phyloP scores from a whole-genome alignment of 768 basidiomycete genomes.

The Leccinum uliginosum region DNA sequence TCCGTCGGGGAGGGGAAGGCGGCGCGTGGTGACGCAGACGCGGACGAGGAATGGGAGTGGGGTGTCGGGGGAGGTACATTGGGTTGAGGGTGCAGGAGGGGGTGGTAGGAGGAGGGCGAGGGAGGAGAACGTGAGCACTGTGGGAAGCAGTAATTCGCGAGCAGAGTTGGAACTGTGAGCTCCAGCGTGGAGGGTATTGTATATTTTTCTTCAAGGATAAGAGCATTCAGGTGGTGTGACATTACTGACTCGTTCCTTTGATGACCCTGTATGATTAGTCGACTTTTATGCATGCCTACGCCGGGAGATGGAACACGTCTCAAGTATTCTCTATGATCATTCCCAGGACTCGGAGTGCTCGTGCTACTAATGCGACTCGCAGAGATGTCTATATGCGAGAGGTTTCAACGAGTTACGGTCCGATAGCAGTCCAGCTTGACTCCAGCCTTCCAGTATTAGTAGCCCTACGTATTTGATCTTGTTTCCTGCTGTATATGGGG shows the following conservation, averaged over 20 bases:
- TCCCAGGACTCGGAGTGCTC: too few relatives aligned
- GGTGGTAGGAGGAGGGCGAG: background rate
- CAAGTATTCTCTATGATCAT: too few relatives aligned
- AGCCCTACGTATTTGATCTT: too few relatives aligned
- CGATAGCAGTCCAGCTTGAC: too few relatives aligned
- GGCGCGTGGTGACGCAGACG: conserved; percentile 19
- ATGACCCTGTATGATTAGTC: background rate
- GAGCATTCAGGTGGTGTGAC: background rate
- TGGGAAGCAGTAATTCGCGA: conserved; percentile 23
- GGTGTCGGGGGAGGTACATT: conserved; percentile 16
- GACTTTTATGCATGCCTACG: background rate
- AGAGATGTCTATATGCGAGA: too few relatives aligned
- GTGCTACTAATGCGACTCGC: too few relatives aligned
- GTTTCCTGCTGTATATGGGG: conserved; percentile 7
- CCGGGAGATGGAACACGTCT: background rate
- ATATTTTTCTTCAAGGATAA: background rate
- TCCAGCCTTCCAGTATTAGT: too few relatives aligned
- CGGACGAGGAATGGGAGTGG: background rate
- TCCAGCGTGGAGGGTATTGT: background rate
- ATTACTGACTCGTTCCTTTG: background rate
- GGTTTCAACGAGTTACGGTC: background rate
- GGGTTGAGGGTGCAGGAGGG: conserved; percentile 2
- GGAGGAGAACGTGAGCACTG: conserved; percentile 1
- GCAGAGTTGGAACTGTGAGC: conserved; percentile 18
- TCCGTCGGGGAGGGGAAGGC: conserved; percentile 31